A percentile compares a stretch with the other conserved stretches of the same genome.
These are phyloP conservation scores for Dothidotthia symphoricarpi DNA, from an alignment of 2,329 filamentous ascomycete species.

Conservation along the genomic window DNA sequence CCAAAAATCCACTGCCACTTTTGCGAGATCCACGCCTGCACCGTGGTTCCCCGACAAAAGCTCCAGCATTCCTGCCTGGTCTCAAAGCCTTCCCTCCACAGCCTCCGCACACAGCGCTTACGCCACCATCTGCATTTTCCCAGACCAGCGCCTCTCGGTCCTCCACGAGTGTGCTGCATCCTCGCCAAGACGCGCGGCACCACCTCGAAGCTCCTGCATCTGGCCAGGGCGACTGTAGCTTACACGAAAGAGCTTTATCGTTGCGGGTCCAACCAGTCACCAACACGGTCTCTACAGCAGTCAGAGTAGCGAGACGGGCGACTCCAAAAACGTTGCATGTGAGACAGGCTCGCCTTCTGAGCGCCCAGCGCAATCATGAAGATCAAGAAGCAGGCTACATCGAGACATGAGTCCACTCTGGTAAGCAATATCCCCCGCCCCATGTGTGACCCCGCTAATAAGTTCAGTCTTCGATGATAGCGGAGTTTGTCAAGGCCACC, in stretches of 20 bases:
- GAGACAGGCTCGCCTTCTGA: constrained; percentile 36
- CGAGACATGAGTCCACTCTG: constrained; percentile 55
- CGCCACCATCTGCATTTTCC: background rate
- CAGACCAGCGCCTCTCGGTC: background rate
- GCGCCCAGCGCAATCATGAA: constrained; percentile 48
- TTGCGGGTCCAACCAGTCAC: constrained; percentile 5
- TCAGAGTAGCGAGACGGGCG: constrained; percentile 4
- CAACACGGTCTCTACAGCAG: background rate
- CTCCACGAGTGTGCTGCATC: constrained; percentile 1
- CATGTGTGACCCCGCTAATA: constrained; percentile 6
- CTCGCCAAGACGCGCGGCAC: too few species aligned
- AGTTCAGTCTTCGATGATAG: constrained; percentile 78
- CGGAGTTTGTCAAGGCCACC: constrained; percentile 72
- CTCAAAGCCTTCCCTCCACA: constrained; percentile 11
- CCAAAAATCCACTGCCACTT: constrained; percentile 11
- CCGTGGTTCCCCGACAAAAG: constrained; percentile 19
- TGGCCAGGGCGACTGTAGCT: too few species aligned
- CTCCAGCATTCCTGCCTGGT: constrained; percentile 15
- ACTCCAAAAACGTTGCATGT: constrained; percentile 28
- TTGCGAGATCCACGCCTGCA: constrained; percentile 38
- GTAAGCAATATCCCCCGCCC: constrained; percentile 30
- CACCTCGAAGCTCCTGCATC: background rate
- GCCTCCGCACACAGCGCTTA: constrained; percentile 1
- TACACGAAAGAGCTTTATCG: constrained; percentile 1
- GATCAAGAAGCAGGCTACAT: constrained; percentile 57